Conservation (phyloP, 2,329 filamentous ascomycete genomes). For the Dothistroma pini region DNA sequence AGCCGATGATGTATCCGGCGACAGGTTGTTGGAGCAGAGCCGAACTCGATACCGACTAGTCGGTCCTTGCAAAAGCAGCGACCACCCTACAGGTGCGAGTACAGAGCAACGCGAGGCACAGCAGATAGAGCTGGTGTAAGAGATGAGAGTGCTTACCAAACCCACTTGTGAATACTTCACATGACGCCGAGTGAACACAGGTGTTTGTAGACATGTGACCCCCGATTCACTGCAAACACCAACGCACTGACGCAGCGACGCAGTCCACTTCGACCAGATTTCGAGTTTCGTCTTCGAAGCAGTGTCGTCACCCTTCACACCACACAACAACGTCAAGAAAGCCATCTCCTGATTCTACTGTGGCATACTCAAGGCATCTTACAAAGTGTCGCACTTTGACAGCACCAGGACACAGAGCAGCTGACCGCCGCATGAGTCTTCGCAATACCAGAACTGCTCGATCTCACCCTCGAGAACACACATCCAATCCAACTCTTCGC, state of each 20-base stretch:
- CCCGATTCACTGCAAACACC: too few relatives aligned
- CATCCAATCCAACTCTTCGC: neutral
- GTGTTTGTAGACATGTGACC: too few relatives aligned
- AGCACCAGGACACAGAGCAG: neutral
- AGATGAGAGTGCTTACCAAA: too few relatives aligned
- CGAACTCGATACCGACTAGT: neutral
- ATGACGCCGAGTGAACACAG: too few relatives aligned
- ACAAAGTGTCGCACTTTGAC: neutral
- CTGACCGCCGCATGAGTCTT: neutral
- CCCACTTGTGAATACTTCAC: too few relatives aligned
- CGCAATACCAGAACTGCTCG: constrained; percentile 4
- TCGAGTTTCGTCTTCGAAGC: neutral
- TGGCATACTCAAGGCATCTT: neutral
- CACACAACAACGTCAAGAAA: neutral
- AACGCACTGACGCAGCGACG: too few relatives aligned
- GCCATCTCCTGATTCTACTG: too few relatives aligned
- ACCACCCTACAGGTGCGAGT: neutral
- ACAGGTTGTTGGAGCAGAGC: neutral
- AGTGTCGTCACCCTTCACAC: neutral
- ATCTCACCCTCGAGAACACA: constrained; percentile 2
- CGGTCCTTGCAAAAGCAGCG: neutral
- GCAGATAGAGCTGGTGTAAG: neutral
- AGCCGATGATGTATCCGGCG: neutral
- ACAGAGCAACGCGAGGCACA: neutral
- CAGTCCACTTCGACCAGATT: neutral